Conservation (phyloP, 2,329 filamentous ascomycete species). For the Arthrocladium fulminans region DNA sequence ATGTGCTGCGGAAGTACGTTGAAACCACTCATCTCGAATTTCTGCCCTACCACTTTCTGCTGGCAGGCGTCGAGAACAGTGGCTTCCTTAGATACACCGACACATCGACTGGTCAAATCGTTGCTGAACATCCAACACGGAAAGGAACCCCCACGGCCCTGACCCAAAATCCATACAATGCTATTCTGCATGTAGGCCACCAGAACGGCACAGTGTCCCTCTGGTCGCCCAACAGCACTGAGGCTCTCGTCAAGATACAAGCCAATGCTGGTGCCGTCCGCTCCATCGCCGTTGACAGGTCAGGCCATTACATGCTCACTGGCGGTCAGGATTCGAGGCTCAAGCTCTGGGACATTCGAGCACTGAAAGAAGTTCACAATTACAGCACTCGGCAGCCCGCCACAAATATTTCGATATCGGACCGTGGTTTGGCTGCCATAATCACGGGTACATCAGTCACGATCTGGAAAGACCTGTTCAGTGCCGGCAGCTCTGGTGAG, state of each 20-base stretch:
- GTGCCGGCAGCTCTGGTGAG: slow-evolving; percentile 54
- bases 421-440: slow-evolving; percentile 77
- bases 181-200: slow-evolving; percentile 82
- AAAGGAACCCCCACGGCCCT: slow-evolving; percentile 76
- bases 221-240: slow-evolving; percentile 87
- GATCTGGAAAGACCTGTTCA: slow-evolving; percentile 83
- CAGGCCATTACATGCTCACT: slow-evolving; percentile 92
- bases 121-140: slow-evolving; percentile 76
- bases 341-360: slow-evolving; percentile 92
- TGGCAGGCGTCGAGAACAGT: slow-evolving; percentile 63
- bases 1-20: slow-evolving; percentile 80
- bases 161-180: slow-evolving; percentile 84
- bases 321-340: slow-evolving; percentile 83
- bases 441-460: slow-evolving; percentile 84
- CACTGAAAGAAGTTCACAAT: slow-evolving; percentile 83
- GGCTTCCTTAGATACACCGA: slow-evolving; percentile 92
- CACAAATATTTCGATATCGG: slow-evolving; percentile 76
- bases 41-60: slow-evolving; percentile 87
- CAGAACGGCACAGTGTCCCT: slow-evolving; percentile 91
- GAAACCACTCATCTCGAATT: slow-evolving; percentile 94
- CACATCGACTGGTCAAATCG: slow-evolving; percentile 81
- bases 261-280: slow-evolving; percentile 85
- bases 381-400: slow-evolving; percentile 80
- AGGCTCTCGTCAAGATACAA: slow-evolving; percentile 81
- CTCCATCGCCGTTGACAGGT: slow-evolving; percentile 73